Evolutionary conservation across 768 basidiomycete genomes (phyloP).

Genomic region (Tylopilus vinaceipallidus): DNA sequence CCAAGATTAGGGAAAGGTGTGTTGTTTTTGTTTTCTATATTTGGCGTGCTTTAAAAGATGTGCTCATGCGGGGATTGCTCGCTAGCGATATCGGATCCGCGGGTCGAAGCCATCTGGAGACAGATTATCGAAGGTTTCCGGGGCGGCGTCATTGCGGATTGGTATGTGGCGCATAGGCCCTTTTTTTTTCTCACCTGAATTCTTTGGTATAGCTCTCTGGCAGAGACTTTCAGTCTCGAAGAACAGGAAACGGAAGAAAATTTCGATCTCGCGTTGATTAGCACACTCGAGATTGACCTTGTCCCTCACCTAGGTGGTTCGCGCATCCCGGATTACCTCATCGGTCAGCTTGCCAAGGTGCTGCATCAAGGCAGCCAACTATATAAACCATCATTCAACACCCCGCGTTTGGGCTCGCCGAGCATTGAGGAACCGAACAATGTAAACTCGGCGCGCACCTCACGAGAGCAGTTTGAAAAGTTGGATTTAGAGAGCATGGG

Average conservation of each 20-base stretch:
- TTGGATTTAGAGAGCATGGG: constrained; percentile 46
- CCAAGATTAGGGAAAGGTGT: constrained; percentile 49
- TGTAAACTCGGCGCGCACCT: constrained; percentile 8
- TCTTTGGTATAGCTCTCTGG: constrained; percentile 44
- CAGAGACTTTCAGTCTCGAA: constrained; percentile 56
- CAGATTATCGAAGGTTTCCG: constrained; percentile 79
- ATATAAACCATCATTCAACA: constrained; percentile 35
- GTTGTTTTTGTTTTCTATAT: constrained; percentile 6
- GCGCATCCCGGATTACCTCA: constrained; percentile 69
- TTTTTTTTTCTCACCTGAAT: not conserved
- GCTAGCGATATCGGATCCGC: constrained; percentile 56
- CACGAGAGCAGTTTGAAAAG: constrained; percentile 34
- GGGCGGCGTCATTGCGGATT: constrained; percentile 82
- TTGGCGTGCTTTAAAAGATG: not conserved
- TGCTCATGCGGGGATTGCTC: not conserved
- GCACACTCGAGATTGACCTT: constrained; percentile 76
- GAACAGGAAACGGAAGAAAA: constrained; percentile 77
- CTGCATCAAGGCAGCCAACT: constrained; percentile 72
- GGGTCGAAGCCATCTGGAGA: constrained; percentile 82
- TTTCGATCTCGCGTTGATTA: constrained; percentile 80
- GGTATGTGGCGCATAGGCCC: constrained; percentile 44
- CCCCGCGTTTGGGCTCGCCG: constrained; percentile 12
- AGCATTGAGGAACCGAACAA: constrained; percentile 5
- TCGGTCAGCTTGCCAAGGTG: constrained; percentile 64
- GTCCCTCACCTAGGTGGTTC: constrained; percentile 70